Base-by-base conservation (phyloP, 1,284 basidiomycete species). In the Rhodotorula sp. region DNA sequence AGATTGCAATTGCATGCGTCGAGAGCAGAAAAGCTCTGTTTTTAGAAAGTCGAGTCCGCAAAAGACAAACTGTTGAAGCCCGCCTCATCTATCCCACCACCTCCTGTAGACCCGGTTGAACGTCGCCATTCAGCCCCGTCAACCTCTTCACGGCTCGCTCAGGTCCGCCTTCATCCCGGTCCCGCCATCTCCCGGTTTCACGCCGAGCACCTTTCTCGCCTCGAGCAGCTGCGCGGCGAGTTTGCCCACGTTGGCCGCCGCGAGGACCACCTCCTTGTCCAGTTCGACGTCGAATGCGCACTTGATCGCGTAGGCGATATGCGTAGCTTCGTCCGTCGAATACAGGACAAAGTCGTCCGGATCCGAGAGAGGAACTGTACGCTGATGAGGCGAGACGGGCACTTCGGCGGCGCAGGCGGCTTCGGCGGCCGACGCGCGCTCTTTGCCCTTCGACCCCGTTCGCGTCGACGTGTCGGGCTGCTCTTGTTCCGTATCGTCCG, bases 301-400 rank as follows among this genome's bases (percentile, higher is more conserved):
- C 75, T 89, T 83, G 73, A 95, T 88, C 29, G 87, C 88, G 29
- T 83, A 81, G 54, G 89, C 89, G 76, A 99, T 97, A 59, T 91
- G 86, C 80, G 88, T 88, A 37, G 95, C 95, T 80, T 99, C 95
- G 54, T 84, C 83, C 75, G 90, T 88, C 5, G 89, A 89, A 92
- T 94, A 97, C 82, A 99, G 93, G 56, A 87, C 87, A 80, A 99
- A 98, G 81, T 98, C 94, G 79, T 98, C 94, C 0, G 87, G 86
- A 78, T 95, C 91, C 68, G 44, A 76, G 44, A 57, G 55, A 14
- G 33, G 45, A 7, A 57, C 44, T 12, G 62, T 17, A 2, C 62
- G 54, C 49, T 26, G 26, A 17, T 42, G 26, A 7, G 54, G 29
- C 59, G 46, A 33, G 14, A 15, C 4, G 12, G 33, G 24, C 20